Base-by-base conservation (phyloP, 257 asterid species). In the Cinchona pubescens region DNA sequence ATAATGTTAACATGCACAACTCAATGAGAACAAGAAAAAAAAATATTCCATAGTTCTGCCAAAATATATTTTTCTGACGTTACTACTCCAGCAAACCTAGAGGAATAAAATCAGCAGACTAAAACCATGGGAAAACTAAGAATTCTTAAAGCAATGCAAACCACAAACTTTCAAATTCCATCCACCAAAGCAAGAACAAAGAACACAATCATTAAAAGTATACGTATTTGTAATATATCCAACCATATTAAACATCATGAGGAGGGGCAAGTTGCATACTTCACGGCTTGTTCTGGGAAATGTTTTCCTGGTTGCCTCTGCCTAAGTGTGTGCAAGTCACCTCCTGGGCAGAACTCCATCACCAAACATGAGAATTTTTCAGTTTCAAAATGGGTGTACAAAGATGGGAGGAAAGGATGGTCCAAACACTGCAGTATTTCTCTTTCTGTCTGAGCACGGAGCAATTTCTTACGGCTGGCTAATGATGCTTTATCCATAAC, bases 281-380 rank as follows among this genome's bases (percentile, higher is more conserved):
- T 90, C 70, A 83, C 96, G 10, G 91, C 96, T 80, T 84, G 90
- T 79, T 90, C 93, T 0, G 87, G 69, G 74, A 90, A 90, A 80
- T 88, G 85, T 79, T 88, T 88, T 75, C 93, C 92, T 1, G 89
- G 90, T 51, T 90, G 96, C 71, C 88, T 87, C 83, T 88, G 93
- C 68, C 93, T 82, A 63, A 87, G 90, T 10, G 88, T 85, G 83
- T 90, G 96, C 76, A 90, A 73, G 81, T 90, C 96, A 30, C 96
- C 96, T 45, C 96, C 96, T 10, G 96, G 93, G 79, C 96, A 90
- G 82, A 90, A 85, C 75, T 90, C 96, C 96, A 88, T 90, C 82
- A 88, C 91, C 87, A 90, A 79, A 71, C 96, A 90, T 1, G 96
- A 90, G 76, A 88, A 88, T 65, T 90, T 88, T 71, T 90, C 96